Base-by-base conservation (phyloP, 1,139 yeast species). In the Kodamaea fungicola region DNA sequence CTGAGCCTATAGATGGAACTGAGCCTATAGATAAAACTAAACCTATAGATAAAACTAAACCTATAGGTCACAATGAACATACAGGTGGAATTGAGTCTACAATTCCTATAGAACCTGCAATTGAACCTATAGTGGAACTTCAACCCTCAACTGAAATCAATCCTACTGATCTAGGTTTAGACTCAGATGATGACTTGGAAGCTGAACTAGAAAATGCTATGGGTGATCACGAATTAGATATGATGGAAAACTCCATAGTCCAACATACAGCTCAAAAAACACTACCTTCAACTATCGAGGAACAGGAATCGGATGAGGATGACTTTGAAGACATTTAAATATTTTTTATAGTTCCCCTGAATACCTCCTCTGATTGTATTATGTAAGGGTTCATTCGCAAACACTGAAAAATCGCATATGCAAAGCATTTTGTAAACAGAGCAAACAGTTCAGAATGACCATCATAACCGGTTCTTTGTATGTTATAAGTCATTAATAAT, bases 391-490 rank as follows among this genome's bases (percentile, higher is more conserved):
- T n/a, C 10, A n/a, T n/a, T 23, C 26, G 4, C 10, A n/a, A 23
- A n/a, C 10, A 23, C 10, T 27, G 29, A 27, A 10, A 27, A 27
- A 10, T 9, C 16, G 12, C 29, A 27, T 27, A 27, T 27, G 16
- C 12, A 27, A n/a, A 27, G 8, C 29, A 9, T 27, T 8, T 23
- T 23, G 19, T 23, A 8, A 23, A 23, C 10, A 23, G 10, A 23
- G 10, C 26, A 23, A 23, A 23, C 26, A 23, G 10, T 8, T n/a
- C 6, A 36, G 30, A 19, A 78, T 80, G 86, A 76, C 85, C 6
- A 61, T 80, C 27, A 70, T 78, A 39, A 71, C 79, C 31, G 86
- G 79, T 22, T 74, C 85, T 23, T 60, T 80, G 83, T 78, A 74
- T 52, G 84, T 23, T 16, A 16, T 78, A 48, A 31, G 39, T 7